Percentiles rank a stretch among this genome's conserved stretches.
phyloP scores from a whole-genome alignment of 2,329 filamentous ascomycete genomes.

The Cytospora chrysosperma region DNA sequence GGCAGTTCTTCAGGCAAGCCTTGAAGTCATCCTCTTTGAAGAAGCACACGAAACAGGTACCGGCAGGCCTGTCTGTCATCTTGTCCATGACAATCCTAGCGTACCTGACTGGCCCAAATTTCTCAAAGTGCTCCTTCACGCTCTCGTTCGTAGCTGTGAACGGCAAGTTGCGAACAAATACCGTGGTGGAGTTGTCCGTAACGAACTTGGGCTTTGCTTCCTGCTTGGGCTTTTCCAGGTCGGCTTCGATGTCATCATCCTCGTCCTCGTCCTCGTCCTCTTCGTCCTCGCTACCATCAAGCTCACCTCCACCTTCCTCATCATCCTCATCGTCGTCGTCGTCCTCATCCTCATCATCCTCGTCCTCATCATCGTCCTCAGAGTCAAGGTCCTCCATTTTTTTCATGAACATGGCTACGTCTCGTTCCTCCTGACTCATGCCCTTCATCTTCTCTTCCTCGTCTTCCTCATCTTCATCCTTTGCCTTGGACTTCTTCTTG shows the following conservation, averaged over 20 bases:
- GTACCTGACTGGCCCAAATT: slow-evolving; percentile 87
- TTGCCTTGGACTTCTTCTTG: slow-evolving; percentile 41
- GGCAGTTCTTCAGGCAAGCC: slow-evolving; percentile 72
- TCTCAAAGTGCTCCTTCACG: slow-evolving; percentile 80
- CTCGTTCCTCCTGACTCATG: slow-evolving; percentile 40
- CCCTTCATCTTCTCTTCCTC: slow-evolving; percentile 34
- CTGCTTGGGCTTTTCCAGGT: slow-evolving; percentile 29
- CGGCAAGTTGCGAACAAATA: slow-evolving; percentile 93
- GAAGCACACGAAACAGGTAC: slow-evolving; percentile 95
- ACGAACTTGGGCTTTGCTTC: slow-evolving; percentile 40
- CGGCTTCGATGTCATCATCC: slow-evolving; percentile 40
- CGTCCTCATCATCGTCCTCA: slow-evolving; percentile 52
- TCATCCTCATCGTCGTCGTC: slow-evolving; percentile 42
- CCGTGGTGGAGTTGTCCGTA: slow-evolving; percentile 69
- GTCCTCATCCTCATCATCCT: slow-evolving; percentile 38
- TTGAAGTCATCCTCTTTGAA: slow-evolving; percentile 73
- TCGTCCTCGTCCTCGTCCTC: slow-evolving; percentile 48
- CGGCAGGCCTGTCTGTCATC: slow-evolving; percentile 80
- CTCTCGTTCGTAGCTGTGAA: slow-evolving; percentile 82
- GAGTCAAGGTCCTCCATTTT: slow-evolving; percentile 59
- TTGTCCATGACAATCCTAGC: slow-evolving; percentile 88
- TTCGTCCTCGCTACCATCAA: slow-evolving; percentile 45
- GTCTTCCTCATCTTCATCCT: slow-evolving; percentile 39
- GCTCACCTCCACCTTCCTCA: slow-evolving; percentile 44
- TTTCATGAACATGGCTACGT: slow-evolving; percentile 56